Conservation (phyloP, 106 monocot species). For the Dendrobium officinale region DNA sequence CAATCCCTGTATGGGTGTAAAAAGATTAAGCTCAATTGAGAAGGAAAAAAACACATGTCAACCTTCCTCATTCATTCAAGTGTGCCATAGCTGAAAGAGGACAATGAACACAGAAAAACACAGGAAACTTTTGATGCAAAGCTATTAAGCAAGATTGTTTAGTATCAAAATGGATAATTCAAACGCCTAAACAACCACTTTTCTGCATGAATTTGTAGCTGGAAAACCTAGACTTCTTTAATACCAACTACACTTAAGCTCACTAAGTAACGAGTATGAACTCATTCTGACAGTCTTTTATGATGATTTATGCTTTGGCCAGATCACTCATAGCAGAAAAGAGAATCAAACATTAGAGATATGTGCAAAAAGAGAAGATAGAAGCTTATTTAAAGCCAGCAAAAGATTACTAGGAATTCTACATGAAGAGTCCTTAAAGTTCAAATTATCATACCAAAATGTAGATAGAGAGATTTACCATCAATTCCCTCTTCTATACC, state of each 20-base stretch:
- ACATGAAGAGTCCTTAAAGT: neutral
- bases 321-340: neutral
- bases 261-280: no score
- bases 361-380: neutral
- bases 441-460: neutral
- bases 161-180: neutral
- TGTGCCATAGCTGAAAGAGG: no score
- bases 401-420: neutral
- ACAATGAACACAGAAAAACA: no score
- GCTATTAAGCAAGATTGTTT: neutral
- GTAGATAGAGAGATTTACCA: constrained; percentile 21
- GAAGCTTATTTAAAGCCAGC: neutral
- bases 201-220: neutral
- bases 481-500: constrained; percentile 47
- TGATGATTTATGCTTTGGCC: neutral
- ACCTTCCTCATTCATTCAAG: no score
- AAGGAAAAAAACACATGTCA: no score
- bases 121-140: neutral
- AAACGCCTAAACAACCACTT: neutral
- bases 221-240: neutral
- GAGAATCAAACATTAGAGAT: neutral
- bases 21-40: neutral
- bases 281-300: no score
- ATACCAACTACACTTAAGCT: neutral
- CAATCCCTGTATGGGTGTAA: constrained; percentile 23